Evolutionary conservation across 2,329 filamentous ascomycete genomes (phyloP).

Genomic region (Alternaria alternata): DNA sequence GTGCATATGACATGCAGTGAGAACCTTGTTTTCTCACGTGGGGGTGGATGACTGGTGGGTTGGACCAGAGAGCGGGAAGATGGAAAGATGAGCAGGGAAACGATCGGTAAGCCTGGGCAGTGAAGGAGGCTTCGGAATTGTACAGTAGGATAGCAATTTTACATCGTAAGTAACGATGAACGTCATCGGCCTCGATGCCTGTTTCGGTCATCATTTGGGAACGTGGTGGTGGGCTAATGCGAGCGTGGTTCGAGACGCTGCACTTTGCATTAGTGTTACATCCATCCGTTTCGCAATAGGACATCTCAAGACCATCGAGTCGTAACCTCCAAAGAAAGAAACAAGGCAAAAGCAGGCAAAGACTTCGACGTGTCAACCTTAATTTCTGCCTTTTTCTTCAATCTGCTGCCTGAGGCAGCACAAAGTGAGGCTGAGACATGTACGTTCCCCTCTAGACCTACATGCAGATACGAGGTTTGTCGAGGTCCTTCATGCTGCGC

Average conservation of each 20-base stretch:
- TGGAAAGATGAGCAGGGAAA: neutral
- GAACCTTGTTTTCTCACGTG: neutral
- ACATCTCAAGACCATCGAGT: neutral
- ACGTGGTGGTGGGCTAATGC: neutral
- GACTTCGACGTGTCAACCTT: neutral
- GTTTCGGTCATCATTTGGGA: neutral
- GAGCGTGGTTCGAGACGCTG: neutral
- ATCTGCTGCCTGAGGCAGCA: neutral
- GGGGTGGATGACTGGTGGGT: neutral
- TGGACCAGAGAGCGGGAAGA: neutral
- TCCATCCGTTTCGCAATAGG: neutral
- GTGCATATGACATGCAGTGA: neutral
- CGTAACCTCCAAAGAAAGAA: neutral
- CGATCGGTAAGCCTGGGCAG: neutral
- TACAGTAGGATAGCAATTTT: neutral
- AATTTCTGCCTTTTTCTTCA: neutral
- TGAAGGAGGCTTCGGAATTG: neutral
- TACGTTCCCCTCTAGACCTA: neutral
- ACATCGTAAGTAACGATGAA: neutral
- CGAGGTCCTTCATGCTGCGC: conserved; percentile 7
- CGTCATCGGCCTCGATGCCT: neutral
- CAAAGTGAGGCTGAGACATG: conserved; percentile 10
- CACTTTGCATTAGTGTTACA: neutral
- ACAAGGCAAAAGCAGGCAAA: conserved; percentile 1
- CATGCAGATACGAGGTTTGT: conserved; percentile 3